These are phyloP conservation scores for Aspergillus fructus DNA, from an alignment of 2,329 filamentous ascomycete species.

Conservation along the genomic window DNA sequence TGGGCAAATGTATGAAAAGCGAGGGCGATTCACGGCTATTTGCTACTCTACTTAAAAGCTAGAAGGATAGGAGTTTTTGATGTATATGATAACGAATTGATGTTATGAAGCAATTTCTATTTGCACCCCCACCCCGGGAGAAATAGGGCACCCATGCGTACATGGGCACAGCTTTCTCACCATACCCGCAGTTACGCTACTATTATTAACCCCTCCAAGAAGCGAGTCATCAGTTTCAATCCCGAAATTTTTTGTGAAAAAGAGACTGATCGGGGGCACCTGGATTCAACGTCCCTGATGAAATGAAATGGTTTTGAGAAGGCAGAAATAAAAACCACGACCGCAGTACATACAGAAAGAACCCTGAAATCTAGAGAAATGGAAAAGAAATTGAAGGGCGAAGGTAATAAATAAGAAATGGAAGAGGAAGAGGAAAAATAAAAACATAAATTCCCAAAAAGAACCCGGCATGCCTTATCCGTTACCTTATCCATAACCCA, in stretches of 20 bases:
- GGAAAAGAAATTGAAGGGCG: background rate
- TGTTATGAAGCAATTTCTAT: background rate
- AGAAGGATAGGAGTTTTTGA: background rate
- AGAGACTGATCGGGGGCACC: background rate
- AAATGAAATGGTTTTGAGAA: background rate
- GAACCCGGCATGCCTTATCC: background rate
- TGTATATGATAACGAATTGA: slow-evolving; percentile 3
- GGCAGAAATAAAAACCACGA: background rate
- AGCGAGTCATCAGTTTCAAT: background rate
- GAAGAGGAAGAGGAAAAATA: background rate
- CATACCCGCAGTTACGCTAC: too few species aligned
- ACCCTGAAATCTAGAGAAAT: background rate
- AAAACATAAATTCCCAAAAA: background rate
- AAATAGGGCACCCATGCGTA: background rate
- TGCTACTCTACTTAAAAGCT: background rate
- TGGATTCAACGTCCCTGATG: background rate
- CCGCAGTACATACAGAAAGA: background rate
- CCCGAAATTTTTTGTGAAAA: background rate
- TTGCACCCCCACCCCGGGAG: background rate
- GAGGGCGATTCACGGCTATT: background rate
- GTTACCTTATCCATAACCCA: background rate
- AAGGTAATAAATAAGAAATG: background rate
- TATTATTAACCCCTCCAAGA: background rate
- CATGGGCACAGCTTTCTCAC: background rate
- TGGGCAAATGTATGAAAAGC: background rate